A percentile compares a stretch with the other conserved stretches of the same genome.
Conservation (phyloP, 148 eudicot species). For the Oxyria digyna region DNA sequence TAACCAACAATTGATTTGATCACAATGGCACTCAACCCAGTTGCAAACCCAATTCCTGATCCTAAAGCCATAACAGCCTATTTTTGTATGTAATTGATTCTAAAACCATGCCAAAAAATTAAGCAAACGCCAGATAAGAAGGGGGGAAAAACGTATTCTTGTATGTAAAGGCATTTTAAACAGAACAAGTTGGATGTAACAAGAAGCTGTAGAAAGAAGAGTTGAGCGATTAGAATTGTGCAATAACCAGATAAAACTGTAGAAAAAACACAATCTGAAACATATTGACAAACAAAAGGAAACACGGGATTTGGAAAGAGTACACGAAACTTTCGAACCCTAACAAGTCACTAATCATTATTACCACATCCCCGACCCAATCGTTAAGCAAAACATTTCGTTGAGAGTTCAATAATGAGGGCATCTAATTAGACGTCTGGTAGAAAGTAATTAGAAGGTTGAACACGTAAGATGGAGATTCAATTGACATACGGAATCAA, state of each 20-base stretch:
- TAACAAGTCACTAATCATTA: background rate
- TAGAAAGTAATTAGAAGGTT: background rate
- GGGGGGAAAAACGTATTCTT: background rate
- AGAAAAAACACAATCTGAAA: background rate
- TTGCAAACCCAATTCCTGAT: background rate
- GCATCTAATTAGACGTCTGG: background rate
- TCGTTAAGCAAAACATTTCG: background rate
- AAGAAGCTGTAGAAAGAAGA: background rate
- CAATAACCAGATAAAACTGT: background rate
- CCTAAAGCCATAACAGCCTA: background rate
- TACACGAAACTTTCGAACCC: background rate
- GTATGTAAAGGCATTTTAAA: background rate
- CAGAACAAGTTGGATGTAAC: background rate
- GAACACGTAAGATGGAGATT: background rate
- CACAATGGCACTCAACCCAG: background rate
- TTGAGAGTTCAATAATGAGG: background rate
- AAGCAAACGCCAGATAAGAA: background rate
- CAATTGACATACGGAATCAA: background rate
- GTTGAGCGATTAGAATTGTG: background rate
- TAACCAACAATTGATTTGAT: background rate
- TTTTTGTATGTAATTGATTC: background rate
- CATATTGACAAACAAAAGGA: background rate
- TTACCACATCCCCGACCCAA: background rate
- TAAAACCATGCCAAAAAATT: background rate
- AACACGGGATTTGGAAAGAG: background rate